Base-by-base conservation (phyloP, 352 stramenopile species). In the Phytopythium vexans region DNA sequence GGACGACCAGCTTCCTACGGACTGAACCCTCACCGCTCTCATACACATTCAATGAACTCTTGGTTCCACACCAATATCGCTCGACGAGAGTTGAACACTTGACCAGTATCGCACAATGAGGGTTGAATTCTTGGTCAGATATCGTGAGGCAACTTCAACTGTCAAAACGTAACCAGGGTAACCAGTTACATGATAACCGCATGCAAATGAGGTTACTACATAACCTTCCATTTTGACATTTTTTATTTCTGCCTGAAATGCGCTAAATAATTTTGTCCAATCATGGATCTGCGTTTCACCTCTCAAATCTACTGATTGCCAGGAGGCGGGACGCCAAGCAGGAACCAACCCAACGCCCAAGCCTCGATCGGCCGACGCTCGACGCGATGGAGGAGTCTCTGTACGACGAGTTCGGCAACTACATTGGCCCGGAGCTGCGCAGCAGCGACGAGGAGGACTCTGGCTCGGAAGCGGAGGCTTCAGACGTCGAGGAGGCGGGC, bases 381-480 rank as follows among this genome's bases (percentile, higher is more conserved):
- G 41, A n/a, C 50, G 33, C 32, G 16, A 97, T 97, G 91, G 89
- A 98, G 65, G 96, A 98, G 50, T 91, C 89, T 47, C 80, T 99
- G 15, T 99, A 99, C 77, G 97, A 99, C 80, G 97, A 99, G 80
- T 99, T 99, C 66, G 97, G 97, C 56, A 99, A 99, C 77, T 99
- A 99, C 77, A 98, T 99, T 60, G 97, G 97, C 15, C 96, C 97
- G 21, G 96, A 99, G 58, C 76, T 99, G 43, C 87, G 91, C 12
- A 88, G 75, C 66, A 88, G 78, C 45, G 85, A 88, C 47, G 71
- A 83, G 6, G 78, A 91, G 43, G 73, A 82, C 21, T 88, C 71
- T 3, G 71, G 66, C 39, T 77, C 62, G 33, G 77, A 88, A 41
- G 68, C 62, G 9, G 74, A 72, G 49, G 48, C 39, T 46, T 46